Evolutionary conservation across 768 basidiomycete genomes (phyloP).

Genomic region (Tylopilus subfusipes): DNA sequence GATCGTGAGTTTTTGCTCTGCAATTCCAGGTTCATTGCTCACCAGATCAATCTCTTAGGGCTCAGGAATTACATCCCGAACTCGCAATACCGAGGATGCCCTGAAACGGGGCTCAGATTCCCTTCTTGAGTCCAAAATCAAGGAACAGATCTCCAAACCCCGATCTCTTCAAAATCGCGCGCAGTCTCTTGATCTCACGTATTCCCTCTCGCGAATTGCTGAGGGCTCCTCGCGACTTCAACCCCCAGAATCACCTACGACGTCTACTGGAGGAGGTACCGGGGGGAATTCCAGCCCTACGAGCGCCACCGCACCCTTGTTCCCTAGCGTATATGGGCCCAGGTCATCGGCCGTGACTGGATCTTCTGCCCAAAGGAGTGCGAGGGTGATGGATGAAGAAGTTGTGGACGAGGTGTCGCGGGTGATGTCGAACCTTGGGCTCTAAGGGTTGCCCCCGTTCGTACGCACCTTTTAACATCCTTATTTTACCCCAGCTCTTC

Average conservation of each 20-base stretch:
- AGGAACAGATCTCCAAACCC: slow-evolving; percentile 71
- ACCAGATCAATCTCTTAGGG: slow-evolving; percentile 41
- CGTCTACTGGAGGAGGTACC: slow-evolving; percentile 66
- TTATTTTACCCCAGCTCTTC: slow-evolving; percentile 7
- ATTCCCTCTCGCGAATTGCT: slow-evolving; percentile 77
- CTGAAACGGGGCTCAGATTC: slow-evolving; percentile 83
- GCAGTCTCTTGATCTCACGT: slow-evolving; percentile 84
- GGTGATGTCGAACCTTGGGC: slow-evolving; percentile 72
- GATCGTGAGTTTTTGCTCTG: slow-evolving; percentile 49
- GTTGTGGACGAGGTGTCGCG: slow-evolving; percentile 68
- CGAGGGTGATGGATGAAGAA: slow-evolving; percentile 47
- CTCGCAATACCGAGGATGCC: slow-evolving; percentile 70
- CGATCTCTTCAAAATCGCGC: slow-evolving; percentile 83
- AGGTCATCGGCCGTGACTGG: slow-evolving; percentile 48
- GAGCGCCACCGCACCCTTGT: slow-evolving; percentile 72
- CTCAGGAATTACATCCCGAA: slow-evolving; percentile 62
- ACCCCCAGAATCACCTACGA: slow-evolving; percentile 78
- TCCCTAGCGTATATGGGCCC: slow-evolving; percentile 81
- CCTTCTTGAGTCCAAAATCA: slow-evolving; percentile 77
- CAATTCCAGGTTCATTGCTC: slow-evolving; percentile 16
- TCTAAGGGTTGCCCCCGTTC: slow-evolving; percentile 35
- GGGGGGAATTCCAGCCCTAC: slow-evolving; percentile 78
- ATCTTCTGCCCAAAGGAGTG: slow-evolving; percentile 41
- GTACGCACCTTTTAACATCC: slow-evolving; percentile 7
- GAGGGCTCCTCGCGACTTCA: slow-evolving; percentile 60